Evolutionary conservation across 768 basidiomycete species (phyloP).

Genomic region (Phanerochaete carnosa): DNA sequence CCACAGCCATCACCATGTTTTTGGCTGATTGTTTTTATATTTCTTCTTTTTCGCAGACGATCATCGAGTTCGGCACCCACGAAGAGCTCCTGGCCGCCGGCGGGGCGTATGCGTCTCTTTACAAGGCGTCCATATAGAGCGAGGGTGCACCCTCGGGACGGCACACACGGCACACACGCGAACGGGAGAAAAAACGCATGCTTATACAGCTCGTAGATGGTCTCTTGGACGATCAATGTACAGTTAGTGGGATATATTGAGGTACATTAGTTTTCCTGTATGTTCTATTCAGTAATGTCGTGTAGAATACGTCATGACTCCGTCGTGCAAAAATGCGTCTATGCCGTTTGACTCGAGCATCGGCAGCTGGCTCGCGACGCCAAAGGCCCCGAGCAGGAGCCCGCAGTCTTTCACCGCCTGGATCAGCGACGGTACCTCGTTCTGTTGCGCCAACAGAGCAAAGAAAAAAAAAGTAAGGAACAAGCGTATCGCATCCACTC

Average conservation of each 20-base stretch:
- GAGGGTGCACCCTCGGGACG: background rate
- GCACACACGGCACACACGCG: background rate
- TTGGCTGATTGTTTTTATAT: too few species aligned
- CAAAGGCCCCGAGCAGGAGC: constrained; percentile 82
- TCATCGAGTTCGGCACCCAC: constrained; percentile 75
- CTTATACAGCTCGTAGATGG: background rate
- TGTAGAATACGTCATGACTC: constrained; percentile 60
- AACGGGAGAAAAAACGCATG: background rate
- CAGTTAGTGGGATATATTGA: constrained; percentile 5
- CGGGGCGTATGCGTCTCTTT: constrained; percentile 67
- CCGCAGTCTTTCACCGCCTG: constrained; percentile 87
- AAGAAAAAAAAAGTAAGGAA: background rate
- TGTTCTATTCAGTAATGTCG: constrained; percentile 23
- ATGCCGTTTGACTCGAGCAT: constrained; percentile 44
- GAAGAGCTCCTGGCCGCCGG: constrained; percentile 57
- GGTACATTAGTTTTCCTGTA: constrained; percentile 12
- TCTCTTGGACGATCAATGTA: background rate
- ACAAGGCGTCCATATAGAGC: constrained; percentile 60
- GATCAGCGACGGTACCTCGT: constrained; percentile 85
- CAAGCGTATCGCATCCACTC: background rate
- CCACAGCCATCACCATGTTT: constrained; percentile 4
- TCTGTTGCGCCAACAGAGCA: constrained; percentile 44
- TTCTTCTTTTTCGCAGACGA: constrained; percentile 54
- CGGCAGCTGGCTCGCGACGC: constrained; percentile 43
- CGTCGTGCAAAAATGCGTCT: constrained; percentile 67